Conservation (phyloP, 1,284 basidiomycete genomes). For the Apiotrichum sp. region DNA sequence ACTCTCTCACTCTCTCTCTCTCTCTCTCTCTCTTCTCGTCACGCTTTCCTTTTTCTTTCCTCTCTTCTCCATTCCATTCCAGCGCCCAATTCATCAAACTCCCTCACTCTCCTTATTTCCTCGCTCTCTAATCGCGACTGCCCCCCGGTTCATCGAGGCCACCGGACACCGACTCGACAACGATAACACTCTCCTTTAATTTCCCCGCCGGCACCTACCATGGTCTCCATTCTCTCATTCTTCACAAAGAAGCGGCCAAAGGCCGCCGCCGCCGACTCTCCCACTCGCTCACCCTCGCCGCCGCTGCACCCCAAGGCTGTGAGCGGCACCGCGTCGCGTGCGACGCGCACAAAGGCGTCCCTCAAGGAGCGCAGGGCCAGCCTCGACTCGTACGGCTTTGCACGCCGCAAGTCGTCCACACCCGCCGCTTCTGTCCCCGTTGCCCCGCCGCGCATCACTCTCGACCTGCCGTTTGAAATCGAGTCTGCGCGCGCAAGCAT, state of each 20-base stretch:
- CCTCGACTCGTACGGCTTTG: background rate
- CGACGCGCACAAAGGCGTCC: background rate
- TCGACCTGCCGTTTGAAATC: conserved; percentile 16
- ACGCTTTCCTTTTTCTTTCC: no score
- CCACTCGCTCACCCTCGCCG: conserved; percentile 2
- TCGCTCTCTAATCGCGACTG: no score
- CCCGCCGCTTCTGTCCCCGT: background rate
- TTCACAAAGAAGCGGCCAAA: conserved; percentile 33
- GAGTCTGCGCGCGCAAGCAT: background rate
- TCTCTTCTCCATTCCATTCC: no score
- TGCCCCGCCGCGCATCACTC: conserved; percentile 14
- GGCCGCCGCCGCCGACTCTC: conserved; percentile 1
- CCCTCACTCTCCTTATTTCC: no score
- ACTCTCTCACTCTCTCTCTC: no score
- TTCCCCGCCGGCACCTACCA: conserved; percentile 7
- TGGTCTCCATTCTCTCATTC: conserved; percentile 36
- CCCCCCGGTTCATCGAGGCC: no score
- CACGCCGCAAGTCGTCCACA: background rate
- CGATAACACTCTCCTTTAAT: background rate
- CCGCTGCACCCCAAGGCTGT: background rate
- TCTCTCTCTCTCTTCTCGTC: no score
- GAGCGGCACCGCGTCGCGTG: background rate
- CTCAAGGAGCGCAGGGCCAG: conserved; percentile 1
- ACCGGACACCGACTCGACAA: no score
- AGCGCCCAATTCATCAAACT: no score